phyloP scores from a whole-genome alignment of 2,329 filamentous ascomycete species.

The Trichophyton simii region DNA sequence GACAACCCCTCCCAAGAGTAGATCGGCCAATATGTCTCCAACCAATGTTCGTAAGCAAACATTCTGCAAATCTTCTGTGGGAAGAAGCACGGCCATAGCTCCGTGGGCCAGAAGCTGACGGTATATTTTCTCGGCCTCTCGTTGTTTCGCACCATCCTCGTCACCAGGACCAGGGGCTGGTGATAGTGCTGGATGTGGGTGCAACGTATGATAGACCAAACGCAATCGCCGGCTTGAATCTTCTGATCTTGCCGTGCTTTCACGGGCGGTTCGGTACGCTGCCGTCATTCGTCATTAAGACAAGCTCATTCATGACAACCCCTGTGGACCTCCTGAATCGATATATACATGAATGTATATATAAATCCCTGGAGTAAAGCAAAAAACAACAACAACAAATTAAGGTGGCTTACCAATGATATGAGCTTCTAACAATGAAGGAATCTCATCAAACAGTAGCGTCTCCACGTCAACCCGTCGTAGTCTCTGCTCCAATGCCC shows the following conservation, averaged over 20 bases:
- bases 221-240: constrained; percentile 51
- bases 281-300: constrained; percentile 9
- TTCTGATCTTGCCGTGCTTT: constrained; percentile 41
- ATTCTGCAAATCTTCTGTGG: constrained; percentile 85
- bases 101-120: constrained; percentile 78
- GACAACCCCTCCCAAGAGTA: constrained; percentile 73
- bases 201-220: constrained; percentile 69
- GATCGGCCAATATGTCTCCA: constrained; percentile 75
- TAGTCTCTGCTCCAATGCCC: constrained; percentile 73
- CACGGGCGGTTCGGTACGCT: constrained; percentile 63
- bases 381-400: neutral
- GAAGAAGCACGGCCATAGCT: constrained; percentile 68
- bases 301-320: neutral
- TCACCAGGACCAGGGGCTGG: constrained; percentile 55
- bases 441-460: constrained; percentile 75
- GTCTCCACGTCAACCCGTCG: constrained; percentile 71
- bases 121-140: constrained; percentile 68
- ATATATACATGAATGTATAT: neutral
- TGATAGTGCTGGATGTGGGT: constrained; percentile 66
- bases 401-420: constrained; percentile 39
- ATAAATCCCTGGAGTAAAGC: neutral
- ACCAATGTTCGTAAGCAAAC: constrained; percentile 71
- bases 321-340: neutral
- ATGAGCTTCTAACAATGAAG: constrained; percentile 67
- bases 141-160: constrained; percentile 46